Conservation (phyloP, 768 basidiomycete genomes). For the Tricholoma matsutake region DNA sequence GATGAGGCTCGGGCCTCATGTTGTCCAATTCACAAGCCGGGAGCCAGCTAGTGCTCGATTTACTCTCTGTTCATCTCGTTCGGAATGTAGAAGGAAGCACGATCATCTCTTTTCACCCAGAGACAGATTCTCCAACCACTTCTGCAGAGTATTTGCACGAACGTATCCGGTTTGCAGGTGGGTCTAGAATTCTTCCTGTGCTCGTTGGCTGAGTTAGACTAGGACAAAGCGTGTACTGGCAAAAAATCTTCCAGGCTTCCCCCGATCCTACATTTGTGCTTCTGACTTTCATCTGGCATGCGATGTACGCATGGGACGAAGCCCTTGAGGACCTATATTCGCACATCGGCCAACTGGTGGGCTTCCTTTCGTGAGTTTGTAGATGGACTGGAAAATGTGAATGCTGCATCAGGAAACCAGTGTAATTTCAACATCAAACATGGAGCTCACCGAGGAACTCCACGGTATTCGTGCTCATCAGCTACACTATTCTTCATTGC, state of each 20-base stretch:
- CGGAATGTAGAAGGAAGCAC: constrained; percentile 43
- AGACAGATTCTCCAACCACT: constrained; percentile 35
- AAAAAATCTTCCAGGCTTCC: constrained; percentile 21
- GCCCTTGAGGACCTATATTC: constrained; percentile 23
- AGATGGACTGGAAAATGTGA: background rate
- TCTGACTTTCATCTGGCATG: constrained; percentile 24
- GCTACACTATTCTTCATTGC: constrained; percentile 45
- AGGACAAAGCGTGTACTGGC: constrained; percentile 27
- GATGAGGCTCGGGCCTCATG: background rate
- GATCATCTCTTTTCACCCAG: constrained; percentile 50
- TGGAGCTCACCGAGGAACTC: constrained; percentile 45
- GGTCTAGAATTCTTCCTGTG: background rate
- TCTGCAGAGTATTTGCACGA: constrained; percentile 41
- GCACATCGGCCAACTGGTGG: constrained; percentile 23
- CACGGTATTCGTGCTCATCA: constrained; percentile 53
- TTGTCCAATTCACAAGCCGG: constrained; percentile 13
- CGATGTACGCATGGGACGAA: constrained; percentile 26
- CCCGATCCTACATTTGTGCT: constrained; percentile 25
- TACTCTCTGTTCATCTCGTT: constrained; percentile 47
- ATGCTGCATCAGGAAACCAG: constrained; percentile 37
- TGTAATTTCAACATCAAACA: constrained; percentile 39
- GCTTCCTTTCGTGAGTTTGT: background rate
- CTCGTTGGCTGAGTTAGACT: background rate
- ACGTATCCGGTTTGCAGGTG: constrained; percentile 46
- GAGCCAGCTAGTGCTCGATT: constrained; percentile 41